These are phyloP conservation scores for Agaricus subrufescens DNA, from an alignment of 768 basidiomycete species.

Conservation along the genomic window DNA sequence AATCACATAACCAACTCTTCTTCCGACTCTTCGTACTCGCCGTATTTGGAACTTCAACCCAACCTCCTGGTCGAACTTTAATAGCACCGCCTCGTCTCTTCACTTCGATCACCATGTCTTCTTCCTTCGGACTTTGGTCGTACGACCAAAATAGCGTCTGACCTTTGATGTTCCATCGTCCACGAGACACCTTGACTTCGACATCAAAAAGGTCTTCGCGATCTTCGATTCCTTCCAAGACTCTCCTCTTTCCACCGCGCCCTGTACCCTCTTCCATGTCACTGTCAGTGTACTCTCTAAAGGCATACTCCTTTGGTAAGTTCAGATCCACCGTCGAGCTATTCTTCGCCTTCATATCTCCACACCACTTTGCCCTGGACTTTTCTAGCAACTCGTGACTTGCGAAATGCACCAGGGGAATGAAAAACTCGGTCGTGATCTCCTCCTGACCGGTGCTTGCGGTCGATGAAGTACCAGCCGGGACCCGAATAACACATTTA, in stretches of 20 bases:
- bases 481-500: conserved; percentile 50
- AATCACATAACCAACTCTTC: too few species aligned
- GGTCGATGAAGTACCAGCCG: conserved; percentile 44
- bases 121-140: conserved; percentile 28
- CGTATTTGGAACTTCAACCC: conserved; percentile 1
- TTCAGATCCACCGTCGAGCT: conserved; percentile 2
- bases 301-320: conserved; percentile 2
- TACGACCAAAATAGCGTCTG: conserved; percentile 55
- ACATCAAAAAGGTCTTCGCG: conserved; percentile 31
- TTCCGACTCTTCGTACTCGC: too few species aligned
- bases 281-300: not conserved
- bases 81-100: conserved; percentile 25
- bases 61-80: conserved; percentile 15
- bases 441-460: conserved; percentile 20
- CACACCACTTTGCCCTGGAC: conserved; percentile 1
- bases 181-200: conserved; percentile 39
- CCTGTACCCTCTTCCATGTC: not conserved
- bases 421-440: conserved; percentile 82
- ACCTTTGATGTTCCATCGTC: conserved; percentile 39
- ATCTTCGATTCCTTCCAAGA: conserved; percentile 15
- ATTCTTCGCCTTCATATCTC: conserved; percentile 6
- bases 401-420: conserved; percentile 89
- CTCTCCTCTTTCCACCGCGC: conserved; percentile 9
- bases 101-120: conserved; percentile 25
- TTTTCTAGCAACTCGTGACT: conserved; percentile 27